Evolutionary conservation across 768 basidiomycete species (phyloP), one percentile per base, ranked within the genome.

Genomic region (Lyophyllum decastes): DNA sequence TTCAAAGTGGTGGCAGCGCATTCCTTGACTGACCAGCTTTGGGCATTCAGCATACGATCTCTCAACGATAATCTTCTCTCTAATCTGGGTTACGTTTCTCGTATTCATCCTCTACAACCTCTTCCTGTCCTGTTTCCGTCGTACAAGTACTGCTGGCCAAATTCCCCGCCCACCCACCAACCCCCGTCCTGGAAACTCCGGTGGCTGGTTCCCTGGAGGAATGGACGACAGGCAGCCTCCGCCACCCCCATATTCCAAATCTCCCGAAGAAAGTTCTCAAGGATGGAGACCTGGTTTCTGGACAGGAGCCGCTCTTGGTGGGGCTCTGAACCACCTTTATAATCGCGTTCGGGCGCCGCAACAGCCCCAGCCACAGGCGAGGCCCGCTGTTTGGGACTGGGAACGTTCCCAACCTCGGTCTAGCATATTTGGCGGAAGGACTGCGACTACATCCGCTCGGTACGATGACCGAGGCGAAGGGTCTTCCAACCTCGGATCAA

Each of bases 241-340:
- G 21, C 86, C 88, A 0, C 86, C 89, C 27, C 85, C 88, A 0
- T 87, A 89, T 62, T 79, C 81, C 17, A 77, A 82, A 63, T 61
- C 74, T 33, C 69, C 71, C 16, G 58, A 55, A 9, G 60, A 56
- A 12, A 46, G 66, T 5, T 67, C 60, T 49, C 52, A 64, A 57
- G 75, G 76, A 30, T 86, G 85, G 84, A 70, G 75, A 41, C 88
- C 90, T 11, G 93, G 93, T 2, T 95, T 96, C 69, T 95, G 88
- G 90, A 88, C 90, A 1, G 94, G 94, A 2, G 84, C 90, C 7
- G 82, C 84, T 0, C 65, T 89, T 1, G 95, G 92, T 7, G 88
- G 87, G 24, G 69, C 90, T 2, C 89, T 86, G 2, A 82, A 85
- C 25, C 82, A 83, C 59, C 64, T 86, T 2, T 75, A 79, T 72